Evolutionary conservation across 2,329 filamentous ascomycete species (phyloP), one percentile per base, ranked within the genome.

Genomic region (Bisporella sp.): DNA sequence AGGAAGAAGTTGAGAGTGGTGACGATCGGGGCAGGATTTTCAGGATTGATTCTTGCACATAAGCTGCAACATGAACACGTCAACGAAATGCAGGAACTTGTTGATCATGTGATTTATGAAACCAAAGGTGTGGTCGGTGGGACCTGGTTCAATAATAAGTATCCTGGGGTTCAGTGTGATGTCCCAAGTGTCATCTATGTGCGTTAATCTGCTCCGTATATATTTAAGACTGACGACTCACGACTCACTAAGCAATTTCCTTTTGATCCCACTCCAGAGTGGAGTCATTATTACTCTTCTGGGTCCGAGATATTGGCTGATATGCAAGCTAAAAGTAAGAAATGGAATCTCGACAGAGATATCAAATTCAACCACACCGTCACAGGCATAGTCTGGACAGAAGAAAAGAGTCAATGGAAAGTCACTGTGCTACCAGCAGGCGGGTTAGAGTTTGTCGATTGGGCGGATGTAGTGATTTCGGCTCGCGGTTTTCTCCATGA

Each of bases 301-400:
- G 84, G 83, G 0, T 62, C 68, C 5, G 85, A 88, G 63, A 88
- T 88, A 51, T 68, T 73, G 5, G 73, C 78, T 13, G 88, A 89
- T 61, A 81, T 81, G 79, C 75, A 84, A 57, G 66, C 66, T 0
- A 64, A 84, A 4, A 81, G 83, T 0, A 69, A 69, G 11, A 84
- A 87, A 57, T 76, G 86, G 62, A 73, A 81, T 49, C 76, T 86
- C 2, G 81, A 85, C 61, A 69, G 75, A 32, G 73, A 77, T 46
- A 66, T 79, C 1, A 73, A 74, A 49, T 70, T 81, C n/a, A 67
- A 72, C 9, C 78, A 77, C 30, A 71, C 71, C n/a, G 78, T 87
- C 1, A 68, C 76, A 4, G 72, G 68, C 2, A 69, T 76, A 1
- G 65, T 70, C 12, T 87, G 84, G 83, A 67, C 80, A n/a, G 67